These are phyloP conservation scores for Podospora sp. DNA, from an alignment of 495 filamentous ascomycete genomes.

Conservation along the genomic window DNA sequence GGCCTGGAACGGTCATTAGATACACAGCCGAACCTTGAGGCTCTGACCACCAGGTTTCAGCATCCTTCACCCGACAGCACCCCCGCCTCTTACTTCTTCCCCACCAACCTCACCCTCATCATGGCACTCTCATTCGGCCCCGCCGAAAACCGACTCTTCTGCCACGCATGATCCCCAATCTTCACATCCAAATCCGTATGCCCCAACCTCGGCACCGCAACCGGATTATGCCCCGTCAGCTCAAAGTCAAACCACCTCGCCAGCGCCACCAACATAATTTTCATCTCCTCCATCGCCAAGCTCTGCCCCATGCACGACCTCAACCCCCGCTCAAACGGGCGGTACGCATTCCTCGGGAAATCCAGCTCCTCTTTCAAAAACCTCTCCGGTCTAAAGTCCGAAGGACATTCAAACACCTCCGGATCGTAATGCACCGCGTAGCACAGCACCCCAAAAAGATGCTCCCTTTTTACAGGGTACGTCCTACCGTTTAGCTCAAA, in stretches of 20 bases:
- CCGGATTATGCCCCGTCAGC: slow-evolving; percentile 35
- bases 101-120: slow-evolving; percentile 1
- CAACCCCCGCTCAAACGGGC: slow-evolving; percentile 51
- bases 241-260: slow-evolving; percentile 45
- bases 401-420: slow-evolving; percentile 3
- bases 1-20: too few species aligned
- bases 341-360: slow-evolving; percentile 22
- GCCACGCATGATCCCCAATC: slow-evolving; percentile 13
- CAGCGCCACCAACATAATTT: slow-evolving; percentile 44
- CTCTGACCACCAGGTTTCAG: too few species aligned
- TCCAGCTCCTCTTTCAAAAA: slow-evolving; percentile 1
- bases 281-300: slow-evolving; percentile 47
- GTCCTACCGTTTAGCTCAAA: slow-evolving; percentile 8
- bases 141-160: slow-evolving; percentile 5
- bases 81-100: background rate
- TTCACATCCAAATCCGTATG: slow-evolving; percentile 19
- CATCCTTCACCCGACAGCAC: too few species aligned
- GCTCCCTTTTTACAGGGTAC: background rate
- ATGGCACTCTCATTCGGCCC: slow-evolving; percentile 3
- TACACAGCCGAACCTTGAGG: too few species aligned
- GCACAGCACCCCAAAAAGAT: background rate
- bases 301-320: slow-evolving; percentile 52
- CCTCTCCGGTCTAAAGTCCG: background rate
- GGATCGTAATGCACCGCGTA: slow-evolving; percentile 20
- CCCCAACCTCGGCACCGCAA: background rate